Evolutionary conservation across 371 early-diverging fungal genomes (phyloP), one percentile per base, ranked within the genome.

Genomic region (Cokeromyces recurvatus): DNA sequence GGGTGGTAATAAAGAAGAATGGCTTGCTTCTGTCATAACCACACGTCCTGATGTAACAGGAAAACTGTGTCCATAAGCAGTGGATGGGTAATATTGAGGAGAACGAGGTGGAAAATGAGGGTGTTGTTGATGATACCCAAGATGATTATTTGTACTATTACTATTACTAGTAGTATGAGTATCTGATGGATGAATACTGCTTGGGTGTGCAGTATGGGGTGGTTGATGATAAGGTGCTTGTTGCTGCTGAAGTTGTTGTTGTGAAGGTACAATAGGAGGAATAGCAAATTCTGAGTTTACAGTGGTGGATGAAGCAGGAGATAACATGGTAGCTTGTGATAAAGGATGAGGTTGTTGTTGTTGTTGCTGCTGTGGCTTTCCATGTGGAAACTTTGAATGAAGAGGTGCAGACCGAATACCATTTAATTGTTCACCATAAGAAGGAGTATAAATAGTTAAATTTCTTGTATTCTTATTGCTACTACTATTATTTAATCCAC

Each of bases 391-490:
- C n/a, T 68, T 61, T 10, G 81, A 72, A 44, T 78, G 65, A n/a
- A 80, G 49, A 7, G 81, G 81, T 19, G 81, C 81, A 20, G 81
- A 80, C 31, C 71, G 71, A 21, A 80, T 69, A 11, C 73, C 64
- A 14, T 68, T 57, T 16, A 47, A 51, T 38, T 73, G 75, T 21
- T 77, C 78, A 22, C 60, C 64, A 38, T 80, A 80, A 10, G 81
- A 74, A 2, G 81, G 78, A 9, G 81, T 67, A 64, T 64, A 78
- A 31, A 80, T 80, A 7, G 81, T 80, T 32, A 80, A 40, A 15
- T 76, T 68, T 46, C 75, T 64, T 29, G 77, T 65, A 48, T 77
- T 80, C 51, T 79, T 43, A 56, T 57, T 22, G 43, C 48, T 29
- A 52, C 42, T 47, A 11, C 44, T 4, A 24, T 45, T 45, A 14